phyloP scores from a whole-genome alignment of 2,329 filamentous ascomycete genomes.

The Dothidotthia symphoricarpi region DNA sequence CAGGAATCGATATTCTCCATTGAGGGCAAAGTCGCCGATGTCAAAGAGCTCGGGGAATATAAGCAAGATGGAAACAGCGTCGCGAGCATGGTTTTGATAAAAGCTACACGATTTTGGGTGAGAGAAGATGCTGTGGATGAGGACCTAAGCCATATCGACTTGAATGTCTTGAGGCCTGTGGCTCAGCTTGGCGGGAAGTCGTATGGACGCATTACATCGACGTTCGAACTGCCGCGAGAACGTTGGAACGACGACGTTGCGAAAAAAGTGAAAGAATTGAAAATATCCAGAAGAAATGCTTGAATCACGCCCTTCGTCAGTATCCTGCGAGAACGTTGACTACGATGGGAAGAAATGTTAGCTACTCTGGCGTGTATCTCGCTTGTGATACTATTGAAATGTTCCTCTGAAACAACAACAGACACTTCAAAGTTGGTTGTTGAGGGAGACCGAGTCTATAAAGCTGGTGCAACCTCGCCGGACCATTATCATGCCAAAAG shows the following conservation, averaged over 20 bases:
- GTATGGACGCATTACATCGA: constrained; percentile 53
- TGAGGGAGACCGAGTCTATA: too few relatives aligned
- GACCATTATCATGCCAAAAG: too few relatives aligned
- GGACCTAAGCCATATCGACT: constrained; percentile 68
- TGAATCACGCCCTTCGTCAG: too few relatives aligned
- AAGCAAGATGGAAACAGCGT: constrained; percentile 70
- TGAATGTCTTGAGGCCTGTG: constrained; percentile 67
- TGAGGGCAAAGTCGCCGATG: constrained; percentile 70
- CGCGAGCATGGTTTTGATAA: constrained; percentile 60
- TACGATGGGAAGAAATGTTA: too few relatives aligned
- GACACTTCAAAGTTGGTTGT: too few relatives aligned
- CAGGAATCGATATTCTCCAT: constrained; percentile 74
- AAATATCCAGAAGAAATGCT: too few relatives aligned
- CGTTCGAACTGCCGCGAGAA: constrained; percentile 13
- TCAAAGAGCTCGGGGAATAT: constrained; percentile 67
- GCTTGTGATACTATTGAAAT: too few relatives aligned
- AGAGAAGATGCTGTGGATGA: constrained; percentile 78
- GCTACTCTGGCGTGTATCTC: too few relatives aligned
- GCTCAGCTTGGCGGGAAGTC: constrained; percentile 77
- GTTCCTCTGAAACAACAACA: too few relatives aligned
- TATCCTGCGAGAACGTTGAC: too few relatives aligned
- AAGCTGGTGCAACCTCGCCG: too few relatives aligned
- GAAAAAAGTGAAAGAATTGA: not conserved
- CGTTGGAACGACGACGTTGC: constrained; percentile 3
- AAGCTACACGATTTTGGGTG: constrained; percentile 81